Base-by-base conservation (phyloP, 768 basidiomycete species). In the Amanita jacksonii region DNA sequence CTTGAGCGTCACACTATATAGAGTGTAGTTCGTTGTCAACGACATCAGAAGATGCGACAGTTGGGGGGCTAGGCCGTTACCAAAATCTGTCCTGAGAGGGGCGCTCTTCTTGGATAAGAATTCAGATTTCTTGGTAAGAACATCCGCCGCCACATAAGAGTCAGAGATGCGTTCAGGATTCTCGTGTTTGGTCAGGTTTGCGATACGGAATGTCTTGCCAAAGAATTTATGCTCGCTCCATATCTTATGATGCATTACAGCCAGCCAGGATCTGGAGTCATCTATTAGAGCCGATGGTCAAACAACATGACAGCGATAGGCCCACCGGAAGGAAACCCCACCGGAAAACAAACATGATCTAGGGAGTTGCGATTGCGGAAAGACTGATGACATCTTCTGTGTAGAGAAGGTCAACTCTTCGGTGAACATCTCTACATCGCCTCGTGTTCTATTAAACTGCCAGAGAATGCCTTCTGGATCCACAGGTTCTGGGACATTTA, bases 161-260 rank as follows among this genome's bases (percentile, higher is more conserved):
- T 46, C 38, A 38, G 19, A 43, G 43, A 10, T 20, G 37, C 45
- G 44, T 15, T 28, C 22, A 24, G 41, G 44, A 41, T 46, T 41
- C 32, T 38, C 35, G 25, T 20, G 13, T 39, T 46, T 31, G 32
- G 30, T 43, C 45, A 50, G 49, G 41, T 8, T 47, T 31, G 34
- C 49, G 24, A 39, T 47, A 36, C 45, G 45, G 47, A 48, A 44
- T 38, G 45, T 48, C 13, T 46, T 4, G 27, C 25, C 36, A 40
- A 49, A 41, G 6, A 38, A 34, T 18, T 46, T 12, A n/a, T 31
- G n/a, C 42, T 45, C 39, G 45, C 35, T 38, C 45, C 48, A 49
- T 15, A 49, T 37, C 37, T 46, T 46, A 35, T 33, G 3, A 43
- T 49, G 48, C 15, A 49, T 22, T 34, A 38, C 44, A 47, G 45